These are phyloP conservation scores for Coelomomyces lativittatus DNA, from an alignment of 371 early-diverging fungal genomes.

Conservation along the genomic window DNA sequence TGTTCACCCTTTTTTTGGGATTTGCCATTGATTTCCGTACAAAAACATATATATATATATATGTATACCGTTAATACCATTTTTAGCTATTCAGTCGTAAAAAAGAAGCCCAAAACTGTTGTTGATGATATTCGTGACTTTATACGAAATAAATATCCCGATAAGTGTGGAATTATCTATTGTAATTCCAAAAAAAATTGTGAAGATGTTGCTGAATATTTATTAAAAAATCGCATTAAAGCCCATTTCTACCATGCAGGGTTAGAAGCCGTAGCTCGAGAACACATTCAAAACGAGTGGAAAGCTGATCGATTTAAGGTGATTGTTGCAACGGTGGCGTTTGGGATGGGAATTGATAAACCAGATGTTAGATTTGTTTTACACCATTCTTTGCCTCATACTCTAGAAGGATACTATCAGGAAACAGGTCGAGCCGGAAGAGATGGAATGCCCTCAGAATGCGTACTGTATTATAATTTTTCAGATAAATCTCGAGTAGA, in stretches of 20 bases:
- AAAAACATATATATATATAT: too few relatives aligned
- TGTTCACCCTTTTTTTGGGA: too few relatives aligned
- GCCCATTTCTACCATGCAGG: slow-evolving; percentile 87
- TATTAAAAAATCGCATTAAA: slow-evolving; percentile 16
- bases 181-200: slow-evolving; percentile 71
- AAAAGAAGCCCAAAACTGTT: slow-evolving; percentile 26
- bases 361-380: slow-evolving; percentile 96
- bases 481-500: slow-evolving; percentile 53
- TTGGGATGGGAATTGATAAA: slow-evolving; percentile 99
- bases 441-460: slow-evolving; percentile 73
- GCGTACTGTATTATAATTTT: slow-evolving; percentile 75
- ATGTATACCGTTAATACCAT: too few relatives aligned
- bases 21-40: too few relatives aligned
- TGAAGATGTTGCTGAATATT: slow-evolving; percentile 64
- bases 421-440: slow-evolving; percentile 98
- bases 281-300: slow-evolving; percentile 75
- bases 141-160: slow-evolving; percentile 47
- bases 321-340: slow-evolving; percentile 97
- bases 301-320: slow-evolving; percentile 55
- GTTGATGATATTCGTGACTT: slow-evolving; percentile 59
- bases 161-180: slow-evolving; percentile 91
- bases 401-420: slow-evolving; percentile 98
- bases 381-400: slow-evolving; percentile 86
- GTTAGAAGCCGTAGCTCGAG: slow-evolving; percentile 65
- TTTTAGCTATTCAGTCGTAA: too few relatives aligned